These are phyloP conservation scores for Akanthomyces dipterigenus DNA, from an alignment of 2,329 filamentous ascomycete species.

Conservation along the genomic window DNA sequence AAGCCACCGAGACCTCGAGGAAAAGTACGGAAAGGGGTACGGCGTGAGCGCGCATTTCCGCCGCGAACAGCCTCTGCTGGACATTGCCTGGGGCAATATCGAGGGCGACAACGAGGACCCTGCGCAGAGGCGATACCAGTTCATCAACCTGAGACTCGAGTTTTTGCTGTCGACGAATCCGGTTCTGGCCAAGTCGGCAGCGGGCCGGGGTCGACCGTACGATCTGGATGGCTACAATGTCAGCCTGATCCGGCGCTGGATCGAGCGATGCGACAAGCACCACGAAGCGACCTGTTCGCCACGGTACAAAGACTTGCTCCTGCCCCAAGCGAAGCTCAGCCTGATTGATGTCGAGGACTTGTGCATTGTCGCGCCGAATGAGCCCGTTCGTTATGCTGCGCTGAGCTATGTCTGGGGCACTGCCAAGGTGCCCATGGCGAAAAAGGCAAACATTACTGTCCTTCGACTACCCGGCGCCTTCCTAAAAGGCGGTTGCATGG, in stretches of 20 bases:
- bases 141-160: neutral
- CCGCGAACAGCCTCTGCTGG: slow-evolving; percentile 1
- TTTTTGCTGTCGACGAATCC: slow-evolving; percentile 8
- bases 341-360: slow-evolving; percentile 11
- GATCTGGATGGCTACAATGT: slow-evolving; percentile 3
- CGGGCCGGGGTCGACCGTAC: slow-evolving; percentile 6
- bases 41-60: slow-evolving; percentile 5
- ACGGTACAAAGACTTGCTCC: neutral
- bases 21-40: neutral
- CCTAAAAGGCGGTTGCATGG: neutral
- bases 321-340: slow-evolving; percentile 2
- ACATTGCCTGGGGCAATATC: slow-evolving; percentile 2
- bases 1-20: neutral
- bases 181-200: neutral
- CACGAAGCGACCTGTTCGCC: slow-evolving; percentile 2
- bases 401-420: slow-evolving; percentile 12
- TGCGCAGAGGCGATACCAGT: neutral
- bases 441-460: neutral
- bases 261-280: slow-evolving; percentile 8
- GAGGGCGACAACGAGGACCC: neutral
- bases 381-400: slow-evolving; percentile 9
- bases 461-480: slow-evolving; percentile 5
- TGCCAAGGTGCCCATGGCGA: neutral
- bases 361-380: slow-evolving; percentile 7
- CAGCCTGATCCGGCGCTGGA: slow-evolving; percentile 6